phyloP scores from a whole-genome alignment of 176 grass and related monocot genomes.

The Tuctoria greenei region DNA sequence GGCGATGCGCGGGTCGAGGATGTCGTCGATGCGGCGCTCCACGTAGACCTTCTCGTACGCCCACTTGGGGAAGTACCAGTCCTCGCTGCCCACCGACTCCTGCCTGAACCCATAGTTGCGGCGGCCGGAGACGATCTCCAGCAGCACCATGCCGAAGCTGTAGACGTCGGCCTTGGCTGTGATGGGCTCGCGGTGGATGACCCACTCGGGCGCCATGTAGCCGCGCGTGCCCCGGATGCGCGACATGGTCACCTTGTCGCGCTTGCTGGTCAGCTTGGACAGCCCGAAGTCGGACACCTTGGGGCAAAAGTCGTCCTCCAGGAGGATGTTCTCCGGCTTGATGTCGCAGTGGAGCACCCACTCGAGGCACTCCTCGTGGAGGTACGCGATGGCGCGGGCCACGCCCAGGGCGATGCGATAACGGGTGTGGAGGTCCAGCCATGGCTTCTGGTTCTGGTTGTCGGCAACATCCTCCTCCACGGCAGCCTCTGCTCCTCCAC shows the following conservation, averaged over 20 bases:
- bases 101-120: slow-evolving; percentile 78
- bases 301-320: slow-evolving; percentile 83
- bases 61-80: slow-evolving; percentile 95
- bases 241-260: slow-evolving; percentile 91
- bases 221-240: slow-evolving; percentile 78
- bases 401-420: slow-evolving; percentile 88
- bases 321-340: slow-evolving; percentile 80
- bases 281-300: slow-evolving; percentile 88
- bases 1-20: slow-evolving; percentile 64
- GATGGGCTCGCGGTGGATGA: slow-evolving; percentile 91
- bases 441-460: not conserved
- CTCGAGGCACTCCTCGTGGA: slow-evolving; percentile 95
- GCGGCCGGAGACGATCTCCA: slow-evolving; percentile 78
- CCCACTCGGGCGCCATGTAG: slow-evolving; percentile 94
- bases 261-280: slow-evolving; percentile 86
- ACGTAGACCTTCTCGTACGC: slow-evolving; percentile 87
- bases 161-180: slow-evolving; percentile 94
- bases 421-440: slow-evolving; percentile 73
- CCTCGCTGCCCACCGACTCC: slow-evolving; percentile 74
- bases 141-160: slow-evolving; percentile 94
- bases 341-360: slow-evolving; percentile 92
- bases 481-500: not conserved
- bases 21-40: slow-evolving; percentile 75
- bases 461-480: not conserved
- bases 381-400: slow-evolving; percentile 77